Base-by-base conservation (phyloP, 371 early-diverging fungal genomes). In the Coemansia sp. region DNA sequence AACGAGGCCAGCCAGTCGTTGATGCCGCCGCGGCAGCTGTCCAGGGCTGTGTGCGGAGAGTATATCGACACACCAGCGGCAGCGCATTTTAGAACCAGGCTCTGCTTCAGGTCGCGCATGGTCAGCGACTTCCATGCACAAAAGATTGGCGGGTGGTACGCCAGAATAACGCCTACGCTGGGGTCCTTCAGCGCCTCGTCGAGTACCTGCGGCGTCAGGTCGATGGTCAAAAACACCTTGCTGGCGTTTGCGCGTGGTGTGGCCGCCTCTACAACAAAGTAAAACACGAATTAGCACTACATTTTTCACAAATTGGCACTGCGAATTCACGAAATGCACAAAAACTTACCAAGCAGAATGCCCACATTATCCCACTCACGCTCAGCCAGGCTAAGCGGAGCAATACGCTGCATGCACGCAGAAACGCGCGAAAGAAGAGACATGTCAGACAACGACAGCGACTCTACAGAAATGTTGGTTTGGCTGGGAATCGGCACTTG, bases 111-210 rank as follows among this genome's bases (percentile, higher is more conserved):
- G 69, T 94, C 89, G 17, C 80, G 78, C 66, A 89, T 74, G 13
- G 85, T 87, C 59, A 99, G 84, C 17, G 87, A 86, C 78, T 98
- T 99, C 79, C 94, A 82, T 11, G 90, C 82, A 11, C 84, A 79
- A 80, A 99, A 99, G 55, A 99, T 91, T 23, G 97, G 91, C 23
- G 99, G 99, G 82, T 98, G 99, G 82, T 99, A 99, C 21, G 94
- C 85, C 29, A 94, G 87, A 67, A 97, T 94, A 12, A 94, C 88
- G 21, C 95, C 96, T n/a, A 95, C 87, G 8, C 78, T 77, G 1
- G 90, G 88, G 73, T 94, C 90, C 9, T 80, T 70, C 5, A 95
- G 77, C 4, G 96, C 96, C 81, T 99, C 99, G 15, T 92, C 86
- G 6, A 98, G 82, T 1, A 97, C 96, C 46, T 86, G 83, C 13